Conservation (phyloP, 2,329 filamentous ascomycete species). For the Plectosphaerella plurivora region DNA sequence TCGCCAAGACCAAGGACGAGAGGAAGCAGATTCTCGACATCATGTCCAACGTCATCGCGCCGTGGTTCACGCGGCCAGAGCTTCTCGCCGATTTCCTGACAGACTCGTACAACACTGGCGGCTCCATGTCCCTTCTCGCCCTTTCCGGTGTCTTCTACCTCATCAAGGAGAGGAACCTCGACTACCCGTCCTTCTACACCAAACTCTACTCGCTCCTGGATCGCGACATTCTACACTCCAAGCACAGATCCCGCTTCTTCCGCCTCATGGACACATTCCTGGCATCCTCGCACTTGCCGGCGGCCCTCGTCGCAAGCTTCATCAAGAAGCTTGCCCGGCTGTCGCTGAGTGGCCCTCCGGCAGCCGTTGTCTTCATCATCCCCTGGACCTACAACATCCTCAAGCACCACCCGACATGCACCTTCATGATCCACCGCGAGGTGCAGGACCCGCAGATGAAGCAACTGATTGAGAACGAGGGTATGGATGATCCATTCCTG, state of each 20-base stretch:
- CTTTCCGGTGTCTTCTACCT: constrained; percentile 92
- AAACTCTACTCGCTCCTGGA: constrained; percentile 94
- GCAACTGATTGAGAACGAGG: constrained; percentile 55
- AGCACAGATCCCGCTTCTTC: constrained; percentile 90
- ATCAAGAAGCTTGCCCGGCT: constrained; percentile 88
- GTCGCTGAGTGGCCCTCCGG: constrained; percentile 81
- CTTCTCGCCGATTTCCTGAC: constrained; percentile 93
- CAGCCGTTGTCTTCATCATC: constrained; percentile 81
- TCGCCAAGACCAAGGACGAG: constrained; percentile 64
- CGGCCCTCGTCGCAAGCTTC: constrained; percentile 87
- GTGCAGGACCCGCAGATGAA: constrained; percentile 53
- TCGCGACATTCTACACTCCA: constrained; percentile 81
- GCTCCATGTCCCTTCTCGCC: constrained; percentile 80
- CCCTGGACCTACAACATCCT: constrained; percentile 96
- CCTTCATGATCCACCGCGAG: constrained; percentile 91
- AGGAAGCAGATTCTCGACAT: constrained; percentile 73
- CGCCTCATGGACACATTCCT: constrained; percentile 88
- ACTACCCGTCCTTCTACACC: constrained; percentile 89
- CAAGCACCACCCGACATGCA: constrained; percentile 82
- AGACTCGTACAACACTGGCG: constrained; percentile 85
- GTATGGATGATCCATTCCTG: constrained; percentile 69
- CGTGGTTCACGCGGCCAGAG: constrained; percentile 86
- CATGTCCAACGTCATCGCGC: constrained; percentile 74
- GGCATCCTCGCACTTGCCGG: constrained; percentile 85
- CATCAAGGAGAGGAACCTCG: constrained; percentile 88